A percentile compares a stretch with the other conserved stretches of the same genome.
Evolutionary conservation across 352 stramenopile genomes (phyloP).

Genomic region (Albugo laibachii): DNA sequence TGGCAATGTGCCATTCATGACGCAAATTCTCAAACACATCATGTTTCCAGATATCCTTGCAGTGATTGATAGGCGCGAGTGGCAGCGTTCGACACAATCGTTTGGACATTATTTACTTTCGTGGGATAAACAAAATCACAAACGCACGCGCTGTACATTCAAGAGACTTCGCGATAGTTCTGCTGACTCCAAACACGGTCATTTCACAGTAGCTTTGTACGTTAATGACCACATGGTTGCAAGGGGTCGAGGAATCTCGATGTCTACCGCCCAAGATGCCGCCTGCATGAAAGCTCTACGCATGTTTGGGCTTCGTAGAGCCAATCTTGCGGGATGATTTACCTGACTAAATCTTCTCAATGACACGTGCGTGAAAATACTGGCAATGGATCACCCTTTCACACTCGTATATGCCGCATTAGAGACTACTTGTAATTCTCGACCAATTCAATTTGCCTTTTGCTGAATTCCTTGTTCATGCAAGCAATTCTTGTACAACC

Average conservation of each 20-base stretch:
- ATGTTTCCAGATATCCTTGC: constrained; percentile 53
- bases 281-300: constrained; percentile 39
- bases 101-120: constrained; percentile 37
- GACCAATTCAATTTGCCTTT: too few relatives aligned
- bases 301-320: constrained; percentile 26
- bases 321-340: too few relatives aligned
- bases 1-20: constrained; percentile 25
- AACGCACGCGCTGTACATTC: constrained; percentile 27
- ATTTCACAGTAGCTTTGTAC: constrained; percentile 33
- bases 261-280: constrained; percentile 42
- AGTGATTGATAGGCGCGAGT: constrained; percentile 53
- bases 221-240: constrained; percentile 44
- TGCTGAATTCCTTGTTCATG: too few relatives aligned
- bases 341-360: too few relatives aligned
- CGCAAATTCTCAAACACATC: constrained; percentile 31
- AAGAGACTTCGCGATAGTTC: constrained; percentile 14
- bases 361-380: too few relatives aligned
- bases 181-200: constrained; percentile 10
- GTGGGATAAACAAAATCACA: constrained; percentile 17
- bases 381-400: too few relatives aligned
- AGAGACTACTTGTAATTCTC: too few relatives aligned
- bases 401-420: too few relatives aligned
- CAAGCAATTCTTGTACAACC: too few relatives aligned
- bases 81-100: constrained; percentile 61
- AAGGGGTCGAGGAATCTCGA: constrained; percentile 37